A percentile compares a stretch with the other conserved stretches of the same genome.
Evolutionary conservation across 2,329 filamentous ascomycete species (phyloP).

Genomic region (Fusarium sp.): DNA sequence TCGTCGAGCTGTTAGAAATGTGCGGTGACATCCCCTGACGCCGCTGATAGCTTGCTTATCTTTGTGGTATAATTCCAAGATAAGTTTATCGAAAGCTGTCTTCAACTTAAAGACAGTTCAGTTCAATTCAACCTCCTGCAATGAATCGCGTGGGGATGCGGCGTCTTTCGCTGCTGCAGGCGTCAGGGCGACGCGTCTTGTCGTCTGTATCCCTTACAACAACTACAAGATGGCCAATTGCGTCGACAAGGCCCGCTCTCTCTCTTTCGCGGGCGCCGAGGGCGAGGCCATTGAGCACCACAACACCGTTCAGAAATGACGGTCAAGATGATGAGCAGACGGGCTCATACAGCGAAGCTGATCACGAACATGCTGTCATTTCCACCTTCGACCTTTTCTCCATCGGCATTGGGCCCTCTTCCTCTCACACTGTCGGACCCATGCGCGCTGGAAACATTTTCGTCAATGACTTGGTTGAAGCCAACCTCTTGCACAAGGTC

Average conservation of each 20-base stretch:
- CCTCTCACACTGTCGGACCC: constrained; percentile 64
- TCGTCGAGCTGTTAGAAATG: constrained; percentile 19
- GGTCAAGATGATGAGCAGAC: constrained; percentile 47
- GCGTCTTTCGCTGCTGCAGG: constrained; percentile 35
- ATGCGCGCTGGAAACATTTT: constrained; percentile 66
- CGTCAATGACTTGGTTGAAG: constrained; percentile 60
- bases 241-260: constrained; percentile 3
- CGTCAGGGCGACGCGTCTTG: constrained; percentile 29
- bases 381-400: constrained; percentile 65
- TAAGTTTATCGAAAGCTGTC: not conserved
- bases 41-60: not conserved
- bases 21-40: constrained; percentile 7
- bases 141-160: constrained; percentile 34
- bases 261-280: constrained; percentile 2
- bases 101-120: not conserved
- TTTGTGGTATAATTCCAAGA: constrained; percentile 16
- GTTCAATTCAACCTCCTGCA: not conserved
- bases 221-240: constrained; percentile 22
- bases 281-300: constrained; percentile 26
- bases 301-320: constrained; percentile 5
- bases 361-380: constrained; percentile 64
- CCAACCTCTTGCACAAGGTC: constrained; percentile 58
- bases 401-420: constrained; percentile 64
- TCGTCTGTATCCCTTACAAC: constrained; percentile 24
- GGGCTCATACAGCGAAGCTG: constrained; percentile 58